Evolutionary conservation across 441 rosid genomes (phyloP), one percentile per base, ranked within the genome.

Genomic region (Theobroma grandiflorum): DNA sequence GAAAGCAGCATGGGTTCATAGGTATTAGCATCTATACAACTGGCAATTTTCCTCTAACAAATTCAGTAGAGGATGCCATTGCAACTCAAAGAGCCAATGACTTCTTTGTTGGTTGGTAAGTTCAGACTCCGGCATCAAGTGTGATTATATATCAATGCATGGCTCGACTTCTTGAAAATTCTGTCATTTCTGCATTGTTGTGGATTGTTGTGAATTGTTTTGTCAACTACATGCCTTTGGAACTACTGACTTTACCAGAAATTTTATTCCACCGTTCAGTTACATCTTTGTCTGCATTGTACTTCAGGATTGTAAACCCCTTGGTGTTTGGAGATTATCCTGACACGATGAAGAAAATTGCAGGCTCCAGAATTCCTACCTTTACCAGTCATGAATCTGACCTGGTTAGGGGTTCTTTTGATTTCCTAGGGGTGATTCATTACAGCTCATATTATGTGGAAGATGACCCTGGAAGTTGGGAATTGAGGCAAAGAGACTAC

Each of bases 271-370:
- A 11, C 52, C 15, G 15, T 47, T 10, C 15, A 22, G 10, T 15
- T 26, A 31, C 45, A 26, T 38, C 15, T 9, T 18, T 43, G 33
- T 67, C 80, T 22, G 4, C 50, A 4, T 31, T 20, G 87, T 80
- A 68, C 38, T 35, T 31, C 83, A 94, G 96, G 96, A 7, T 86
- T 74, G 72, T 79, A 38, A 43, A 88, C 82, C 96, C 97, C 33
- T 59, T 93, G 85, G 79, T 86, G 10, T 85, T 52, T 78, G 98
- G 98, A 66, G 97, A 93, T 47, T 93, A 93, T 84, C 98, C 98
- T 0, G 82, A 78, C 8, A 57, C 18, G 61, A 90, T 91, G 94
- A 92, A 88, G 89, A 84, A 80, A 84, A 84, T 33, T 7, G 86
- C 76, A 49, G 98, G 98, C 42, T 16, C 81, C 7, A 90, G 95